phyloP scores from a whole-genome alignment of 2,329 filamentous ascomycete species.

The Ascochyta viciae-villosae region DNA sequence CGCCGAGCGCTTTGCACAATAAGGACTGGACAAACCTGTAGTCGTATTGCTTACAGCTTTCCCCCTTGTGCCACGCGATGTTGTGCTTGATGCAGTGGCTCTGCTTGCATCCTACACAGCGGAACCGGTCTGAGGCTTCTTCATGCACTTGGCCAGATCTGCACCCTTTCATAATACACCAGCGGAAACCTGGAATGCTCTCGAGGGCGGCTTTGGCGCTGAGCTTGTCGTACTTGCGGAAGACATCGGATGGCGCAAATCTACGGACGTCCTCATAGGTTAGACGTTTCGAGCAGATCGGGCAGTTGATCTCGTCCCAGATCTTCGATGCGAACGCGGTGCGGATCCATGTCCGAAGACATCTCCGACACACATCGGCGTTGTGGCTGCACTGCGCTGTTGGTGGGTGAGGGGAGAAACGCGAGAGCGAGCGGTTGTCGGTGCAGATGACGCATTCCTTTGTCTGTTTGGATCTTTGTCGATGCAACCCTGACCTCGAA shows the following conservation, averaged over 20 bases:
- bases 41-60: constrained; percentile 52
- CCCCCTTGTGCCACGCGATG: constrained; percentile 47
- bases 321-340: constrained; percentile 46
- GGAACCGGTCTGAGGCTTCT: constrained; percentile 52
- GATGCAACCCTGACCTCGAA: neutral
- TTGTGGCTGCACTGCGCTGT: constrained; percentile 46
- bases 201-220: constrained; percentile 55
- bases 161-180: constrained; percentile 61
- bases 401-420: constrained; percentile 42
- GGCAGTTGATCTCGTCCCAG: constrained; percentile 60
- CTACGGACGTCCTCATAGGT: constrained; percentile 55
- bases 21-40: constrained; percentile 31
- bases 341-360: constrained; percentile 50
- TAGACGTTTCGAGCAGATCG: constrained; percentile 55
- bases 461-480: neutral
- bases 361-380: constrained; percentile 46
- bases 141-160: constrained; percentile 61
- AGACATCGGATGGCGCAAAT: constrained; percentile 55
- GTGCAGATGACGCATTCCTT: constrained; percentile 46
- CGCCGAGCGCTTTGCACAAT: neutral
- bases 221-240: constrained; percentile 53
- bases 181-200: constrained; percentile 57
- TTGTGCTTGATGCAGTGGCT: constrained; percentile 48
- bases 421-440: constrained; percentile 36
- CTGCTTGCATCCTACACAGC: constrained; percentile 46